Evolutionary conservation across 129 eudicot genomes (phyloP).

Genomic region (Oenanthe sinensis): DNA sequence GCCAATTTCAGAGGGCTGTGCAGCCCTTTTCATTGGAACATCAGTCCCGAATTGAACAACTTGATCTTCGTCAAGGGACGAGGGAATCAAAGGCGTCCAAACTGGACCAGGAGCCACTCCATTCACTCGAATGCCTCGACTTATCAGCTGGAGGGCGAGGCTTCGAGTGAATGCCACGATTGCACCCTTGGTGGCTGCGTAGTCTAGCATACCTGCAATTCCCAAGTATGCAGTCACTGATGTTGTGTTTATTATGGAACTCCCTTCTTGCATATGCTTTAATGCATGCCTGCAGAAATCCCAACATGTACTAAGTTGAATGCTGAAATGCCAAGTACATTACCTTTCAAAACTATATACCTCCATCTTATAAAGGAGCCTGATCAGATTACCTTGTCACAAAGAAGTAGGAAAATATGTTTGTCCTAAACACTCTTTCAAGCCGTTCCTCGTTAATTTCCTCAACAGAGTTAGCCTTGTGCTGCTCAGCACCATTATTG

Average conservation of each 20-base stretch:
- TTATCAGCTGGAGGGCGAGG: constrained; percentile 62
- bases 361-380: too few species aligned
- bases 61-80: constrained; percentile 61
- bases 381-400: constrained; percentile 29
- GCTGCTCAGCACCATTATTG: constrained; percentile 34
- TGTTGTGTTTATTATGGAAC: constrained; percentile 64
- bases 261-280: constrained; percentile 80
- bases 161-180: constrained; percentile 75
- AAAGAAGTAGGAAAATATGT: constrained; percentile 67
- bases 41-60: constrained; percentile 43
- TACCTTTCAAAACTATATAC: too few species aligned
- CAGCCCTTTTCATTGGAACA: constrained; percentile 82
- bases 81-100: constrained; percentile 87
- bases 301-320: not conserved
- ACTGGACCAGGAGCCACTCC: constrained; percentile 94
- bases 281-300: constrained; percentile 56
- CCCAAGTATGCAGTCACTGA: constrained; percentile 76
- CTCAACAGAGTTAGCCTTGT: constrained; percentile 16
- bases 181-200: constrained; percentile 81
- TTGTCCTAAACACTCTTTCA: constrained; percentile 44
- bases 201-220: constrained; percentile 46
- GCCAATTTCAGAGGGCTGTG: constrained; percentile 72
- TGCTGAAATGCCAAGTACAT: too few species aligned
- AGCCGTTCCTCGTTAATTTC: constrained; percentile 53
- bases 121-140: constrained; percentile 63